These are phyloP conservation scores for Cladosporium velox DNA, from an alignment of 2,329 filamentous ascomycete genomes.

Conservation along the genomic window DNA sequence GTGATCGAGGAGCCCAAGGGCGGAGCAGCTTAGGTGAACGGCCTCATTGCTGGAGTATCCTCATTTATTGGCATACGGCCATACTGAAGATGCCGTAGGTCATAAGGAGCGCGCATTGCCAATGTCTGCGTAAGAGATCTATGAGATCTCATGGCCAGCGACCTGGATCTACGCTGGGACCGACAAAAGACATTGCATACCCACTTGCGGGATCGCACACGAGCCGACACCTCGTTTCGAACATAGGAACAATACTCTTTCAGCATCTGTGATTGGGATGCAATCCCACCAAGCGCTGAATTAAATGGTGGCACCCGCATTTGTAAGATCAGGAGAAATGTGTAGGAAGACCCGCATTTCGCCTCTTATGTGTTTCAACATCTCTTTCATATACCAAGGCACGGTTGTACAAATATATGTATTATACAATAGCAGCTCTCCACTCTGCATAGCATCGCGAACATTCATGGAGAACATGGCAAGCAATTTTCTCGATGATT, in stretches of 20 bases:
- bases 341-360: neutral
- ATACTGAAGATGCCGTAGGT: too few species aligned
- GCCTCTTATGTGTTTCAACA: neutral
- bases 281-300: too few species aligned
- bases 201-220: too few species aligned
- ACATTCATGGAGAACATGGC: neutral
- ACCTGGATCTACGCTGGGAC: too few species aligned
- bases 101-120: too few species aligned
- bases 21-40: neutral
- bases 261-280: neutral
- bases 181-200: too few species aligned
- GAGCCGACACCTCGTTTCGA: too few species aligned
- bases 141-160: neutral
- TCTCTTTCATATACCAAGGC: neutral
- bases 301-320: neutral
- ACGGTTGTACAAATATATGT: neutral
- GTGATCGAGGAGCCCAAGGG: slow-evolving; percentile 16
- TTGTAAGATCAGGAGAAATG: neutral
- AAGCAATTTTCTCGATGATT: neutral
- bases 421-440: neutral
- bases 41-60: too few species aligned
- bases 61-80: too few species aligned
- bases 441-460: neutral
- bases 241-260: too few species aligned
- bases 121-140: too few species aligned